Evolutionary conservation across 2,329 filamentous ascomycete species (phyloP).

Genomic region (Zymoseptoria passerinii): DNA sequence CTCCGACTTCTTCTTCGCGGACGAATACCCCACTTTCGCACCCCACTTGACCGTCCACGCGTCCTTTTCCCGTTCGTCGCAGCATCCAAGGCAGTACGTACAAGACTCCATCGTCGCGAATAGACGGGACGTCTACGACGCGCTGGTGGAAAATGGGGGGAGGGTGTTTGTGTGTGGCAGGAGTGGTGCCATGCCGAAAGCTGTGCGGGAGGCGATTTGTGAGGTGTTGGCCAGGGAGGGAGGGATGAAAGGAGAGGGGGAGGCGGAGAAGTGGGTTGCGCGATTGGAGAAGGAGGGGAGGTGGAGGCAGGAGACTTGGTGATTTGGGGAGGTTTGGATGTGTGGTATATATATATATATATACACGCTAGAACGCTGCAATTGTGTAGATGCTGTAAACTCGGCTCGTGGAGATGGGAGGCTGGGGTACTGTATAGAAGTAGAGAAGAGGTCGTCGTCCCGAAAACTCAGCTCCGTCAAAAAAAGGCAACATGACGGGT

Average conservation of each 20-base stretch:
- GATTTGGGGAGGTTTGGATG: neutral
- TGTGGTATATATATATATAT: too few species aligned
- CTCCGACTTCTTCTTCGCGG: slow-evolving; percentile 72
- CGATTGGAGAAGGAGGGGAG: slow-evolving; percentile 53
- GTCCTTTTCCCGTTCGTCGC: neutral
- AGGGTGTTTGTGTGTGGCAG: slow-evolving; percentile 53
- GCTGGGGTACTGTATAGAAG: too few species aligned
- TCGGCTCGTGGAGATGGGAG: too few species aligned
- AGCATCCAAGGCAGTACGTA: slow-evolving; percentile 55
- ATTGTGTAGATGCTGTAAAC: too few species aligned
- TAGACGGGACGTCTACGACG: slow-evolving; percentile 40
- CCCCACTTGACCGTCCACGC: neutral
- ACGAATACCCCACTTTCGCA: slow-evolving; percentile 47
- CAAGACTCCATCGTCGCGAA: slow-evolving; percentile 54
- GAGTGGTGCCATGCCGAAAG: slow-evolving; percentile 63
- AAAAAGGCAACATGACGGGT: too few species aligned
- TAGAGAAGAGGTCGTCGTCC: too few species aligned
- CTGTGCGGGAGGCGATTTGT: slow-evolving; percentile 58
- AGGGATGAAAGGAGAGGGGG: slow-evolving; percentile 34
- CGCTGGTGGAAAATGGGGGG: slow-evolving; percentile 45
- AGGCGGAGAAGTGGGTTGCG: slow-evolving; percentile 49
- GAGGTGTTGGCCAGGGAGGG: slow-evolving; percentile 43
- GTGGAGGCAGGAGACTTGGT: slow-evolving; percentile 67
- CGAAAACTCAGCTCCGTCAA: too few species aligned
- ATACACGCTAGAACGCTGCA: too few species aligned